Conservation (phyloP, 1,284 basidiomycete genomes). For the Rhodotorula sp. region DNA sequence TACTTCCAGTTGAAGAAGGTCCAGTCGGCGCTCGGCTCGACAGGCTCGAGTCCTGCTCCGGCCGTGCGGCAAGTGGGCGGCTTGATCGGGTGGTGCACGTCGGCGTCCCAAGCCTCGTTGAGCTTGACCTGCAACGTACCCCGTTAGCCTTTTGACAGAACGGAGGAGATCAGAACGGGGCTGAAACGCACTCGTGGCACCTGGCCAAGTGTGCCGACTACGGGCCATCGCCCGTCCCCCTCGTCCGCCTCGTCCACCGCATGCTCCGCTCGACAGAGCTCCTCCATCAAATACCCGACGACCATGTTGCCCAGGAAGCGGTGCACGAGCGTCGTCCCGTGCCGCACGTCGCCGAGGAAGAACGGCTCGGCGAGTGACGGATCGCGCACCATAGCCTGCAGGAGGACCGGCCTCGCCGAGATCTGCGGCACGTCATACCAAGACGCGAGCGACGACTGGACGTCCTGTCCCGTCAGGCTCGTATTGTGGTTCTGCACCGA, state of each 20-base stretch:
- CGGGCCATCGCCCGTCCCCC: neutral
- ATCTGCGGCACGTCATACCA: slow-evolving; percentile 28
- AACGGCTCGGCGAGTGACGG: slow-evolving; percentile 2
- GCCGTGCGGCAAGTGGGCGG: slow-evolving; percentile 5
- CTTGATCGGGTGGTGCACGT: neutral
- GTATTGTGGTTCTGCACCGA: neutral
- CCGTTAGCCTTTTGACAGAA: neutral
- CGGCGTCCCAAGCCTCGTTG: slow-evolving; percentile 10
- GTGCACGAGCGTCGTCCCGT: slow-evolving; percentile 8
- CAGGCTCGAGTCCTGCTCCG: slow-evolving; percentile 2
- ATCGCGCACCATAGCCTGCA: slow-evolving; percentile 17
- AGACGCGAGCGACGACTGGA: slow-evolving; percentile 10
- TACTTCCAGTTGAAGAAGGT: slow-evolving; percentile 13
- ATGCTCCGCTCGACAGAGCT: neutral
- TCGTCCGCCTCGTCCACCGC: too few species aligned
- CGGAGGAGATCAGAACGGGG: neutral
- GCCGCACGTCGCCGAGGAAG: slow-evolving; percentile 23
- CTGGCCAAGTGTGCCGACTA: neutral
- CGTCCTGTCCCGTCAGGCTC: slow-evolving; percentile 3
- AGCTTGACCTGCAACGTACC: slow-evolving; percentile 8
- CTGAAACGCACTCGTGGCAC: slow-evolving; percentile 1
- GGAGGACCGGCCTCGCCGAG: slow-evolving; percentile 2
- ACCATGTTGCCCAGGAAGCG: slow-evolving; percentile 24
- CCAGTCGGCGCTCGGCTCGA: neutral
- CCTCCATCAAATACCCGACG: slow-evolving; percentile 21